Conservation (phyloP, 2,329 filamentous ascomycete species). For the Colletotrichum sublineola region DNA sequence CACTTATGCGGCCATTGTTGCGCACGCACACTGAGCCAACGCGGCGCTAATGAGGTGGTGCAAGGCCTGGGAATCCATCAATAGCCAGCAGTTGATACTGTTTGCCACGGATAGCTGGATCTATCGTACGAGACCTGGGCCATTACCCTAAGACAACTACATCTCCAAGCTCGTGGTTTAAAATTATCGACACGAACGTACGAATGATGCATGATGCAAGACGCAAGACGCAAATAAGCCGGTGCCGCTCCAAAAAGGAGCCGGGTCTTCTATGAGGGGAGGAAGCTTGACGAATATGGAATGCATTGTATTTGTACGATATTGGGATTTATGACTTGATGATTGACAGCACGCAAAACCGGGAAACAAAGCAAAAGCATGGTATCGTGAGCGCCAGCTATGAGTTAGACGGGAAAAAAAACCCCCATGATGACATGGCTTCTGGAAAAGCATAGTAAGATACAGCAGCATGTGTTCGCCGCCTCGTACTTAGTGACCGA, state of each 20-base stretch:
- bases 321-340: conserved; percentile 18
- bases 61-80: neutral
- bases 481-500: neutral
- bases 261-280: neutral
- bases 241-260: neutral
- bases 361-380: conserved; percentile 7
- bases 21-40: conserved; percentile 72
- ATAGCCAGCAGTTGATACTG: neutral
- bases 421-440: neutral
- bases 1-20: conserved; percentile 89
- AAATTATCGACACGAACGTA: neutral
- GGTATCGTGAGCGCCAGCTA: neutral
- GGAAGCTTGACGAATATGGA: conserved; percentile 6
- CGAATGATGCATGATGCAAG: conserved; percentile 10
- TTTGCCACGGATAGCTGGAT: too few relatives aligned
- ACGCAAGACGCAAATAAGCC: conserved; percentile 1
- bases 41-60: neutral
- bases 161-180: neutral
- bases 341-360: conserved; percentile 10
- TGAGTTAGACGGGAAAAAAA: neutral
- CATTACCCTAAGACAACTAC: neutral
- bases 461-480: neutral
- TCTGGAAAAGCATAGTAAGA: neutral
- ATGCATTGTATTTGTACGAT: conserved; percentile 16
- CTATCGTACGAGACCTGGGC: neutral